A percentile compares a stretch with the other conserved stretches of the same genome.
These are phyloP conservation scores for Zygosaccharomyces kombuchaensis DNA, from an alignment of 805 yeast genomes.

Conservation along the genomic window DNA sequence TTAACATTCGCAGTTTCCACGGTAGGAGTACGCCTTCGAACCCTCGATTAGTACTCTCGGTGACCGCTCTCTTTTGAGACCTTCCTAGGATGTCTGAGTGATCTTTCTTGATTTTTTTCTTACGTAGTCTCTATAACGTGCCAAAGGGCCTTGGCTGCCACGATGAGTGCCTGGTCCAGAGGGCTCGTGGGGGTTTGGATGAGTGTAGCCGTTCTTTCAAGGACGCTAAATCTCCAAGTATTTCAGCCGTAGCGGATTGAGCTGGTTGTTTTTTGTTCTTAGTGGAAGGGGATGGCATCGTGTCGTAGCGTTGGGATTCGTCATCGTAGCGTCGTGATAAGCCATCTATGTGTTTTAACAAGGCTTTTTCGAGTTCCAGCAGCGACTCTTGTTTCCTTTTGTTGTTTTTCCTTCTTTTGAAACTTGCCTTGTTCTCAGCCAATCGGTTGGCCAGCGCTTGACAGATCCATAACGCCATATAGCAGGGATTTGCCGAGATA, in stretches of 20 bases:
- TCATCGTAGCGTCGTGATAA: slow-evolving; percentile 9
- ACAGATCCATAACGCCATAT: slow-evolving; percentile 14
- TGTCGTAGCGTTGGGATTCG: slow-evolving; percentile 11
- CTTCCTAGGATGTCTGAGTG: slow-evolving; percentile 94
- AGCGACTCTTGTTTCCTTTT: slow-evolving; percentile 10
- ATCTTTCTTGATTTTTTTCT: slow-evolving; percentile 9
- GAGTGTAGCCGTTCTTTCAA: slow-evolving; percentile 23
- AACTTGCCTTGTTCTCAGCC: slow-evolving; percentile 2
- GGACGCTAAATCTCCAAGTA: slow-evolving; percentile 15
- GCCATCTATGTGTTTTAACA: slow-evolving; percentile 5
- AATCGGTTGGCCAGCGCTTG: slow-evolving; percentile 8
- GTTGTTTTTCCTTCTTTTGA: slow-evolving; percentile 20
- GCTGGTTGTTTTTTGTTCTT: background rate
- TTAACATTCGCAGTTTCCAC: slow-evolving; percentile 94
- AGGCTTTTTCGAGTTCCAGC: slow-evolving; percentile 9
- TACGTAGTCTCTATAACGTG: slow-evolving; percentile 22
- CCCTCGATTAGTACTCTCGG: slow-evolving; percentile 69
- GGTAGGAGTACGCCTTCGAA: slow-evolving; percentile 79
- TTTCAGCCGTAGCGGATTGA: slow-evolving; percentile 8
- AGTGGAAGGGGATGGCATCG: background rate
- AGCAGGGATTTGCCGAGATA: slow-evolving; percentile 12
- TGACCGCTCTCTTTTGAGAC: slow-evolving; percentile 70
- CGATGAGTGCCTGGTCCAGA: slow-evolving; percentile 34
- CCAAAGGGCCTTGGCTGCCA: slow-evolving; percentile 62
- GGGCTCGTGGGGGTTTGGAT: background rate